A percentile compares a stretch with the other conserved stretches of the same genome.
phyloP scores from a whole-genome alignment of 805 yeast genomes.

The Torulaspora indica region DNA sequence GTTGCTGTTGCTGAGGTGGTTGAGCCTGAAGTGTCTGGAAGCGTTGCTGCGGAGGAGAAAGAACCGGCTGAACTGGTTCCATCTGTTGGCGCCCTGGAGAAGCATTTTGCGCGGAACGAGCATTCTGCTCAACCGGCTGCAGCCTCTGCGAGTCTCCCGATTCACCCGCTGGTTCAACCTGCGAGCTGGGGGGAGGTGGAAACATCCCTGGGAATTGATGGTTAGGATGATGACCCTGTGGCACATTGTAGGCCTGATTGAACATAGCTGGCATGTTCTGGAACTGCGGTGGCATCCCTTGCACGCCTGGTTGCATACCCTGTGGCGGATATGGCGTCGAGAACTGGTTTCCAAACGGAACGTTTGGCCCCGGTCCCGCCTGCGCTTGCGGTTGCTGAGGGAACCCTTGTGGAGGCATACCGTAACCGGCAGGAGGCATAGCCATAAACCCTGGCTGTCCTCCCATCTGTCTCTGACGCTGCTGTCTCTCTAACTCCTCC shows the following conservation, averaged over 20 bases:
- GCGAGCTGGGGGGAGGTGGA: slow-evolving; percentile 4
- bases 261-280: slow-evolving; percentile 18
- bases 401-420: slow-evolving; percentile 29
- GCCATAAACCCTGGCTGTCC: slow-evolving; percentile 28
- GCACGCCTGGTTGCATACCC: slow-evolving; percentile 13
- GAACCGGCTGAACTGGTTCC: slow-evolving; percentile 3
- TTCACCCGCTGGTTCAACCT: neutral
- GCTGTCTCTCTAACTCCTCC: slow-evolving; percentile 75
- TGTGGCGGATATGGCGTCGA: slow-evolving; percentile 16
- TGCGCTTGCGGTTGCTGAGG: slow-evolving; percentile 12
- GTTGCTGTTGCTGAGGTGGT: slow-evolving; percentile 26
- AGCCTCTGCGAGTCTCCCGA: neutral
- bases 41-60: slow-evolving; percentile 11
- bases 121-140: slow-evolving; percentile 1
- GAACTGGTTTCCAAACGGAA: slow-evolving; percentile 31
- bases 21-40: slow-evolving; percentile 20
- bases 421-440: slow-evolving; percentile 28
- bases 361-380: neutral
- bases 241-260: slow-evolving; percentile 22
- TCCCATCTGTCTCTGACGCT: slow-evolving; percentile 30
- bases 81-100: slow-evolving; percentile 7
- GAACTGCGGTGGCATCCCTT: slow-evolving; percentile 21
- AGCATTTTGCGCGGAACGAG: slow-evolving; percentile 1
- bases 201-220: slow-evolving; percentile 9
- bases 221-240: slow-evolving; percentile 13